Evolutionary conservation across 768 basidiomycete species (phyloP), one percentile per base, ranked within the genome.

Genomic region (Collybiopsis luxurians): DNA sequence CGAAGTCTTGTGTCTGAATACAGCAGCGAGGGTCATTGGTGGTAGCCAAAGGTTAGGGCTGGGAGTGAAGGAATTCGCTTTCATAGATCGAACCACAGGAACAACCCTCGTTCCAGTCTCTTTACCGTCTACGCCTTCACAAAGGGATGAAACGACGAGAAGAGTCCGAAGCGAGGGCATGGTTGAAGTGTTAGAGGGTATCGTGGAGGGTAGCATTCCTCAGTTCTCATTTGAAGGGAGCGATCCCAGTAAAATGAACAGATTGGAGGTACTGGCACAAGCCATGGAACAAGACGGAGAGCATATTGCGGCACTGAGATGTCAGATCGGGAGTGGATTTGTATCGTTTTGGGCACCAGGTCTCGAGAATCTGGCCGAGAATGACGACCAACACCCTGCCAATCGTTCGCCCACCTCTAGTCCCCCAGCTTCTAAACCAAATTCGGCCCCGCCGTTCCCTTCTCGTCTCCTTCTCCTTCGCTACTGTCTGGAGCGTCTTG

Each of bases 311-410:
- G 64, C 54, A 0, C 51, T 62, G 10, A 46, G 31, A 24, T 53
- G 55, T 42, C 45, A 43, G 5, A 42, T 75, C 12, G 76, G 71
- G 0, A 57, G 63, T 27, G 79, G 79, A 17, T 64, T 61, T 26
- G 75, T 72, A 0, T 57, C 75, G 5, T 65, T 83, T 13, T 79
- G 76, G 70, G 73, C 72, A 0, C 64, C 72, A 1, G 79, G 81
- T 59, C 68, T 76, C 12, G 83, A 84, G 62, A 76, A 75, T 59
- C 70, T 38, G 23, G 23, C 50, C 19, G 36, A 39, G 23, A 40
- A 48, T 13, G 28, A 19, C 15, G 31, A 34, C 6, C 43, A 44
- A 17, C 43, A 19, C 17, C 43, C n/a, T 44, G n/a, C n/a, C 5
- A 19, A 19, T 44, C 43, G n/a, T 19, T n/a, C n/a, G n/a, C n/a